Evolutionary conservation across 1,139 yeast species (phyloP).

Genomic region (Sugiyamaella grinbergsii): DNA sequence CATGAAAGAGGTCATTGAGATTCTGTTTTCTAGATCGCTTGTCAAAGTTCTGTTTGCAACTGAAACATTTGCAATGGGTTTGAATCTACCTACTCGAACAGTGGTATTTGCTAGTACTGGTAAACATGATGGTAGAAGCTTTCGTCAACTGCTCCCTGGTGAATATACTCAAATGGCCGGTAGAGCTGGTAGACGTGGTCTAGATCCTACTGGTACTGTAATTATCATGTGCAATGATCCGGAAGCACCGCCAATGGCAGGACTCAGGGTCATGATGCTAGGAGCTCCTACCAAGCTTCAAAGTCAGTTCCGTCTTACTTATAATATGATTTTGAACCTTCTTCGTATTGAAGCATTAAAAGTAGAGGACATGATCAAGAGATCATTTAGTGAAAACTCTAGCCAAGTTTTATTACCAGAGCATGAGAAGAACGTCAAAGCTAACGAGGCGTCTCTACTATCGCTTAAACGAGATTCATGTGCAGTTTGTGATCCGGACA

Average conservation of each 20-base stretch:
- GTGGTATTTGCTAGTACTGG: slow-evolving; percentile 84
- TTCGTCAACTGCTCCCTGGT: slow-evolving; percentile 85
- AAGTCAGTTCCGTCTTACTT: slow-evolving; percentile 91
- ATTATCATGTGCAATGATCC: slow-evolving; percentile 86
- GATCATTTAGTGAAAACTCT: slow-evolving; percentile 90
- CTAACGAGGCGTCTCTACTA: slow-evolving; percentile 53
- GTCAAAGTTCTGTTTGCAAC: slow-evolving; percentile 94
- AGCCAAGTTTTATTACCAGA: slow-evolving; percentile 86
- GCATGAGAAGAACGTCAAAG: slow-evolving; percentile 66
- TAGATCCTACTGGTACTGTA: slow-evolving; percentile 94
- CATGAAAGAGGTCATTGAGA: slow-evolving; percentile 93
- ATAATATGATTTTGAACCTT: slow-evolving; percentile 90
- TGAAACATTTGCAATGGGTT: slow-evolving; percentile 98
- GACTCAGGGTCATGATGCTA: slow-evolving; percentile 75
- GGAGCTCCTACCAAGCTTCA: slow-evolving; percentile 88
- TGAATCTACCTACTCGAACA: slow-evolving; percentile 94
- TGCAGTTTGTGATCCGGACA: slow-evolving; percentile 45
- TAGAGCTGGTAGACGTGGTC: slow-evolving; percentile 96
- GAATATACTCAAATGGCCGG: slow-evolving; percentile 99
- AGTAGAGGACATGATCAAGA: slow-evolving; percentile 97
- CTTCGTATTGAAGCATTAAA: slow-evolving; percentile 89
- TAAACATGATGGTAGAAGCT: slow-evolving; percentile 85
- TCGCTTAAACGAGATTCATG: slow-evolving; percentile 47
- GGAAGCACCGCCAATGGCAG: slow-evolving; percentile 50
- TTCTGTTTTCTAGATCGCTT: slow-evolving; percentile 79